Evolutionary conservation across 2,329 filamentous ascomycete genomes (phyloP), one percentile per base, ranked within the genome.

Genomic region (Alternaria arborescens): DNA sequence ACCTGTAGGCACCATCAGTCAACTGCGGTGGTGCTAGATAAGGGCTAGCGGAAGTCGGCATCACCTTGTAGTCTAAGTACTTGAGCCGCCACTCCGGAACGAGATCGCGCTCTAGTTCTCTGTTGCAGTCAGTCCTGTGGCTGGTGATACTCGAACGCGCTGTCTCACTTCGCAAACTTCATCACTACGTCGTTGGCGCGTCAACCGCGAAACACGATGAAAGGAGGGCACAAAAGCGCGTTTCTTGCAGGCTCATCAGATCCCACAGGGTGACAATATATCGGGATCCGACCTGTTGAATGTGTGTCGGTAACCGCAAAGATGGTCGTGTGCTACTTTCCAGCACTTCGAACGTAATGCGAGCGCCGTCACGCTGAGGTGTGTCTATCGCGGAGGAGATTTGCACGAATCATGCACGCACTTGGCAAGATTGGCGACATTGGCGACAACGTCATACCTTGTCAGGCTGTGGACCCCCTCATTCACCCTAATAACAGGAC

Each of bases 1-100:
- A 76, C 73, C 86, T 89, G 52, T 20, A 52, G 43, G 34, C 18
- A 40, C 20, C 18, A 55, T 68, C 32, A 52, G 62, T 66, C 36
- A 66, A 46, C 40, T 18, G 8, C 20, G 28, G 53, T 54, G 44
- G 53, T 54, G 44, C 55, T 51, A 62, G 14, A 11, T 24, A 59
- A 69, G n/a, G 44, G 48, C 54, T 48, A 62, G 58, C 28, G 22
- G 46, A 48, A n/a, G 36, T 46, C 26, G 70, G 69, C 78, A 55
- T 50, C 58, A 89, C 89, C 85, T 97, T 97, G 84, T 98, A 98
- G 80, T 97, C 88, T 70, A 98, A 86, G 79, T 97, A 98, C 79
- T 97, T 97, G 78, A 89, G 87, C 73, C 91, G 88, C 94, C 94
- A 98, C 87, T 98, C 94, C 75, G 94, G 94, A 66, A 97, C 93